Conservation (phyloP, 2,329 filamentous ascomycete genomes). For the Talaromyces atroroseus region DNA sequence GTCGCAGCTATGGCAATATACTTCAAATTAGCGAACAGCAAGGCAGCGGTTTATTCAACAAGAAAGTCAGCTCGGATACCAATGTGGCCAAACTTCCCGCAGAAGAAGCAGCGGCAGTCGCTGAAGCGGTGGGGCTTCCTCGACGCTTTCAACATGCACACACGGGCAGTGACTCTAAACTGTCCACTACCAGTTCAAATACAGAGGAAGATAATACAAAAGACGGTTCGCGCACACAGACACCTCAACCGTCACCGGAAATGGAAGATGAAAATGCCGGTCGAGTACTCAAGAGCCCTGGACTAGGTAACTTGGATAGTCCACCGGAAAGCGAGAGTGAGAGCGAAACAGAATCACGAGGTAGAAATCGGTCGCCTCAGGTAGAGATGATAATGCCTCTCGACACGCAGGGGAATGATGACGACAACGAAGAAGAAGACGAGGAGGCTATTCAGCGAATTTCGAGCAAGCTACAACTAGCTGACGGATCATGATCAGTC, state of each 20-base stretch:
- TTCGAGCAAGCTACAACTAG: conserved; percentile 9
- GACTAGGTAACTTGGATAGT: conserved; percentile 5
- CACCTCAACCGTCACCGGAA: conserved; percentile 6
- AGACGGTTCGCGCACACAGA: neutral
- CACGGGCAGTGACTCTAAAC: conserved; percentile 10
- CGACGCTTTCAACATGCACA: conserved; percentile 13
- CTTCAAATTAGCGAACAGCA: conserved; percentile 57
- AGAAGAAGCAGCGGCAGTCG: conserved; percentile 47
- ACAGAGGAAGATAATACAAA: conserved; percentile 4
- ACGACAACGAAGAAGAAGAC: neutral
- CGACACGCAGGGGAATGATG: neutral
- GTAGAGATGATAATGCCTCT: neutral
- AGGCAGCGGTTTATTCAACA: conserved; percentile 48
- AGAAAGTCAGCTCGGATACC: conserved; percentile 40
- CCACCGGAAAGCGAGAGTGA: conserved; percentile 12
- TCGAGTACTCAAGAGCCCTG: conserved; percentile 13
- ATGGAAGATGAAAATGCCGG: conserved; percentile 3
- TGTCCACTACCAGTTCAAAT: conserved; percentile 4
- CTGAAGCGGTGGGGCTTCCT: conserved; percentile 44
- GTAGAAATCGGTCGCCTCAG: neutral
- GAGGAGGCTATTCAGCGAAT: conserved; percentile 3
- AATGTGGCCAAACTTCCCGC: conserved; percentile 41
- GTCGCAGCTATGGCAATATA: conserved; percentile 73
- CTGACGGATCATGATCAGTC: conserved; percentile 9
- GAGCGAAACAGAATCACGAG: conserved; percentile 8